These are phyloP conservation scores for Sistotremastrum suecicum DNA, from an alignment of 768 basidiomycete species.

Conservation along the genomic window DNA sequence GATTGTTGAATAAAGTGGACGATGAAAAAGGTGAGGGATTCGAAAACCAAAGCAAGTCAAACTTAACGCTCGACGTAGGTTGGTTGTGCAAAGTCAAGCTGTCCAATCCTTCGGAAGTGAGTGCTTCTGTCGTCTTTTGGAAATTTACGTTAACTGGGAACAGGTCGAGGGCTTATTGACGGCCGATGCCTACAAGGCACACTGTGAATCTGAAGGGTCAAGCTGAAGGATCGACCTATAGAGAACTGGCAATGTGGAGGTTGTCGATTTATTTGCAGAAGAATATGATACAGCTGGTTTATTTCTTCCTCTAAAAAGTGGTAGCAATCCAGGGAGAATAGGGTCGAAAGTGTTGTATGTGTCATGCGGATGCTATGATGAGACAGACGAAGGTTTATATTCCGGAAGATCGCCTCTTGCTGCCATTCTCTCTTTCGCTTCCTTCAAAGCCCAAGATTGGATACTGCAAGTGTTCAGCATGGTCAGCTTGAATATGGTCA, in stretches of 20 bases:
- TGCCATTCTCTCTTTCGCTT: slow-evolving; percentile 84
- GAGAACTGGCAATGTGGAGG: neutral
- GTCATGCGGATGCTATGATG: slow-evolving; percentile 11
- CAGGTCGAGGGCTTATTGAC: slow-evolving; percentile 63
- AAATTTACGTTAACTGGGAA: neutral
- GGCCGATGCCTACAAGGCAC: slow-evolving; percentile 58
- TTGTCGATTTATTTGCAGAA: neutral
- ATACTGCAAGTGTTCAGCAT: slow-evolving; percentile 36
- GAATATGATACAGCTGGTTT: too few relatives aligned
- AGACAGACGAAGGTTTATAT: slow-evolving; percentile 43
- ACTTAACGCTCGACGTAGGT: slow-evolving; percentile 30
- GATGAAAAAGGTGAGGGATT: slow-evolving; percentile 57
- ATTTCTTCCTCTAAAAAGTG: too few relatives aligned
- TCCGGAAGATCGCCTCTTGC: slow-evolving; percentile 83
- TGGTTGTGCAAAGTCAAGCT: slow-evolving; percentile 94
- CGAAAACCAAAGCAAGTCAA: neutral
- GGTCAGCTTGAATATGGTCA: neutral
- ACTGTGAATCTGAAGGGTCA: slow-evolving; percentile 27
- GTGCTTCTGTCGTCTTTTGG: slow-evolving; percentile 6
- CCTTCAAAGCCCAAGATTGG: slow-evolving; percentile 82
- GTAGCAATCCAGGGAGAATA: too few relatives aligned
- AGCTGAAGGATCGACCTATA: neutral
- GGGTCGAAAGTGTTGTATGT: slow-evolving; percentile 1
- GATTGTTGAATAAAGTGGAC: slow-evolving; percentile 78
- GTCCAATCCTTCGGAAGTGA: slow-evolving; percentile 62